Evolutionary conservation across 441 rosid species (phyloP), one percentile per base, ranked within the genome.

Genomic region (Kokia cookei): DNA sequence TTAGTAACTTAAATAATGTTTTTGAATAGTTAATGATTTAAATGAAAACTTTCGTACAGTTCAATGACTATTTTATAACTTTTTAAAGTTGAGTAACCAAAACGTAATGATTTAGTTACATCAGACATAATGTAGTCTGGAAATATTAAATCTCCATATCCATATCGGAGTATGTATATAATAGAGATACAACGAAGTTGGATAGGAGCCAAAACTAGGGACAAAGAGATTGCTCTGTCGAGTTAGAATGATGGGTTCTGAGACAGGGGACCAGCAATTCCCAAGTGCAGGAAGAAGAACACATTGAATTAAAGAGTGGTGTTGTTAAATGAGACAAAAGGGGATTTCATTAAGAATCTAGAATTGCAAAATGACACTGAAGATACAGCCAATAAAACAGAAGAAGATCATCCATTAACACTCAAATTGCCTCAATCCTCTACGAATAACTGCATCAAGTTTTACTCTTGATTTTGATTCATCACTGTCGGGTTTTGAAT

Each of bases 391-490:
- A 80, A 77, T 32, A 60, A 5, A 47, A 19, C 37, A 32, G 35
- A 29, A 65, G 29, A 12, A 45, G 7, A 42, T 8, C 32, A 74
- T 14, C 5, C 11, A 32, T 9, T 32, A 74, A 19, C 50, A 37
- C 37, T 72, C 77, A 15, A 73, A 3, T 78, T 72, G 82, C 70
- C 69, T 65, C 77, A 47, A 57, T 60, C 57, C 68, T 60, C 14
- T 24, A 72, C 26, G 4, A 70, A 51, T 55, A 35, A 14, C 14
- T 1, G 65, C 1, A 45, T 57, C 76, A 7, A 24, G 27, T 10
- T 5, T 7, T 5, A 37, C 47, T 70, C 3, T 32, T 79, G 87
- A 86, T 82, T 64, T 75, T 80, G 89, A 82, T 77, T 42, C 61
- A 71, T 77, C 83, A 78, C 13, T 69, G 40, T 40, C 7, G 43